Percentiles rank a stretch among this genome's conserved stretches.
These are phyloP conservation scores for Halophytophthora batemanensis DNA, from an alignment of 352 stramenopile genomes.

Conservation along the genomic window DNA sequence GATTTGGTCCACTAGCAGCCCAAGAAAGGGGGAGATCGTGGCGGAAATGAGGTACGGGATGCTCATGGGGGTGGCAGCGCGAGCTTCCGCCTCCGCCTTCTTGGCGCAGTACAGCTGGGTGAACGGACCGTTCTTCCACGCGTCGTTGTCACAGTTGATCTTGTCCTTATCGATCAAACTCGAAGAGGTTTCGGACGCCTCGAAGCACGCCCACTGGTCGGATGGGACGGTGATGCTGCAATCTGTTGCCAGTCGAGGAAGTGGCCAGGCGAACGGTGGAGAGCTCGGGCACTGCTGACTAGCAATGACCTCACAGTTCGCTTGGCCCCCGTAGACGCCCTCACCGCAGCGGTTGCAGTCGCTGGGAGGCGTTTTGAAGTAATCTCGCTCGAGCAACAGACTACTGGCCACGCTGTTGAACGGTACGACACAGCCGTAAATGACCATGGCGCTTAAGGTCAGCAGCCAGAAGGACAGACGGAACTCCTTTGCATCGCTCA, in stretches of 20 bases:
- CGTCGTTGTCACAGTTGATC: constrained; percentile 77
- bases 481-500: constrained; percentile 77
- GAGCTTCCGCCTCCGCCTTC: constrained; percentile 56
- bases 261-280: constrained; percentile 73
- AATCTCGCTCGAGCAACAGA: constrained; percentile 90
- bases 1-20: constrained; percentile 88
- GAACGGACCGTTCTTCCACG: constrained; percentile 63
- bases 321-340: constrained; percentile 45
- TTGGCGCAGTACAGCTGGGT: constrained; percentile 62
- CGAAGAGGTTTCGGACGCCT: constrained; percentile 11
- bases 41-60: constrained; percentile 93
- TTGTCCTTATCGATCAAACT: constrained; percentile 60
- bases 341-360: constrained; percentile 52
- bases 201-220: constrained; percentile 62
- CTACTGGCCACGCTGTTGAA: constrained; percentile 94
- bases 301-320: constrained; percentile 49
- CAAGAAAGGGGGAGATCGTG: constrained; percentile 85
- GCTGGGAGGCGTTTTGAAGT: constrained; percentile 63
- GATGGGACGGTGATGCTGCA: constrained; percentile 60
- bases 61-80: constrained; percentile 84
- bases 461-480: constrained; percentile 88
- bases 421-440: constrained; percentile 92
- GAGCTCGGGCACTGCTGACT: constrained; percentile 46
- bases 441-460: constrained; percentile 87
- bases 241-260: constrained; percentile 60